Evolutionary conservation across 345 rosid species (phyloP).

Genomic region (Eucalyptus sp.): DNA sequence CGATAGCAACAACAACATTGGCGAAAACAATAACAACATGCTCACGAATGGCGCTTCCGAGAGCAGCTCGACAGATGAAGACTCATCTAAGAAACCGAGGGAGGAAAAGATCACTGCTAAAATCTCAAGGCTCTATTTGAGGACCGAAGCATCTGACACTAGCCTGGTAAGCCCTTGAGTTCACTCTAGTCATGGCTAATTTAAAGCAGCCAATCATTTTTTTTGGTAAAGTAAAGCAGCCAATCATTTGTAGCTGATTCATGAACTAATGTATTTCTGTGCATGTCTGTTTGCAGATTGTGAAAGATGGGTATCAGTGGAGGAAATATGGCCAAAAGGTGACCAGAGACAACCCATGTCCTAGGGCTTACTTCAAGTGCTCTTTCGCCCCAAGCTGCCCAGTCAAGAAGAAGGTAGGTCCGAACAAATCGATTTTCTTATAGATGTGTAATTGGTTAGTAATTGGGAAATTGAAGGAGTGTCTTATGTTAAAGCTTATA

Average conservation of each 20-base stretch:
- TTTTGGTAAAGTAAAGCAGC: background rate
- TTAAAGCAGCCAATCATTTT: background rate
- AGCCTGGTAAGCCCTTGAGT: conserved; percentile 46
- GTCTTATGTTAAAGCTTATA: background rate
- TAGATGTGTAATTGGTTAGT: background rate
- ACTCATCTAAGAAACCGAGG: conserved; percentile 59
- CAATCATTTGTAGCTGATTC: background rate
- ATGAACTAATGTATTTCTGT: background rate
- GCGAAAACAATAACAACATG: conserved; percentile 5
- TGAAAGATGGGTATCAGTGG: conserved; percentile 99
- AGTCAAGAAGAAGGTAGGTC: conserved; percentile 82
- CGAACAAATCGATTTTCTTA: background rate
- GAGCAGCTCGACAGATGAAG: conserved; percentile 90
- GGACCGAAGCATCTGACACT: conserved; percentile 67
- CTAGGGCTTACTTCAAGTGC: conserved; percentile 97
- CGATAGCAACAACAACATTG: conserved; percentile 26
- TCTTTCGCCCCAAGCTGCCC: conserved; percentile 95
- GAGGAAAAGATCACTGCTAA: conserved; percentile 72
- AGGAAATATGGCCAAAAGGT: conserved; percentile 98
- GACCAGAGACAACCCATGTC: conserved; percentile 97
- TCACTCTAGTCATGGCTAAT: background rate
- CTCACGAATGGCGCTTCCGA: conserved; percentile 46
- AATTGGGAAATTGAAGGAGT: background rate
- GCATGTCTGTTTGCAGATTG: conserved; percentile 31
- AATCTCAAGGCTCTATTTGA: conserved; percentile 41